phyloP scores from a whole-genome alignment of 225 moss, liverwort and hornwort genomes.

The Bryoerythrophyllum caledonicum region DNA sequence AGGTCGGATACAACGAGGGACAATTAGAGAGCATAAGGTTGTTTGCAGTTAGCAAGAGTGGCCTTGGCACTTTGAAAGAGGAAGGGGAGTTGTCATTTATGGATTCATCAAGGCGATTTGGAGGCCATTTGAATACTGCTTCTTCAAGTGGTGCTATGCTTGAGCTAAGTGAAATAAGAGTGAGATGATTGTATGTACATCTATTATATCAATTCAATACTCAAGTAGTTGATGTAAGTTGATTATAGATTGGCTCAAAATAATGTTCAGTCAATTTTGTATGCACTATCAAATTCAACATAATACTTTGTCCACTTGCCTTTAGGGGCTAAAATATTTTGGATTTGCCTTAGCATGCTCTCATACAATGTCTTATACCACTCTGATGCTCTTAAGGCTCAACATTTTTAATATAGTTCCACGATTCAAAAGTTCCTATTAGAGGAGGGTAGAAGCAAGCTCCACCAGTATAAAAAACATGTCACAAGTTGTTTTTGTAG shows the following conservation, averaged over 20 bases:
- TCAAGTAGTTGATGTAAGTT: background rate
- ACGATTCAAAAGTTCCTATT: too few relatives aligned
- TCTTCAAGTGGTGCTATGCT: background rate
- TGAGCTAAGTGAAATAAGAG: conserved; percentile 13
- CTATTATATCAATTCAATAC: background rate
- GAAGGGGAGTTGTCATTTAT: background rate
- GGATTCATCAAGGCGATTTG: background rate
- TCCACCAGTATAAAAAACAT: too few relatives aligned
- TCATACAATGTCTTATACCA: too few relatives aligned
- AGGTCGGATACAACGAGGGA: background rate
- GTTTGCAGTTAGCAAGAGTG: background rate
- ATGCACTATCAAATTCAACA: too few relatives aligned
- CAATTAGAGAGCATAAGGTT: background rate
- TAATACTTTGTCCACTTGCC: too few relatives aligned
- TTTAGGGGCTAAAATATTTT: too few relatives aligned
- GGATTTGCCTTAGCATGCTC: too few relatives aligned
- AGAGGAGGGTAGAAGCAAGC: too few relatives aligned
- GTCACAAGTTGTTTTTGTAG: too few relatives aligned
- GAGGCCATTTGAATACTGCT: background rate
- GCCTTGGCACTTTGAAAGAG: conserved; percentile 2
- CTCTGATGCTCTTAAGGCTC: too few relatives aligned
- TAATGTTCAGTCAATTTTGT: too few relatives aligned
- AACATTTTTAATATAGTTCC: too few relatives aligned
- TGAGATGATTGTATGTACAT: background rate
- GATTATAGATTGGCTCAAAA: background rate